Evolutionary conservation across 441 rosid genomes (phyloP).

Genomic region (Adansonia rubrostipa): DNA sequence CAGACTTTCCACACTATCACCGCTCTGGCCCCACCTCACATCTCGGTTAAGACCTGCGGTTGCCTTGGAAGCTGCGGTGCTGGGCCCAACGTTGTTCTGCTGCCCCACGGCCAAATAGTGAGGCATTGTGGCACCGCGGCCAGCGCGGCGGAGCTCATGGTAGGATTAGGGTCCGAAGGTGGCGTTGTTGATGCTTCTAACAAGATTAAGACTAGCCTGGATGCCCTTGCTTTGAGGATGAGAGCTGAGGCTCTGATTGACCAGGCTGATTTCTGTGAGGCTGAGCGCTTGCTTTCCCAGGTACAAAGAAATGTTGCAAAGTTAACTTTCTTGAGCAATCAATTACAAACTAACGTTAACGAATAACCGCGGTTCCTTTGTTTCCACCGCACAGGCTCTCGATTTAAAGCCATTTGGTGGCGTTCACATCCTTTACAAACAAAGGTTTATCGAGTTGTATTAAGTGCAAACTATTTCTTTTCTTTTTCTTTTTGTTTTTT

Average conservation of each 20-base stretch:
- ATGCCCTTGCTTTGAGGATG: constrained; percentile 67
- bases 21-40: constrained; percentile 60
- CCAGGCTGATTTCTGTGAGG: constrained; percentile 48
- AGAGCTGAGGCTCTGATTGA: constrained; percentile 58
- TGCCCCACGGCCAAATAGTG: constrained; percentile 64
- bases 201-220: constrained; percentile 33
- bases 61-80: constrained; percentile 87
- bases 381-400: constrained; percentile 56
- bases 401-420: constrained; percentile 70
- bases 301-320: constrained; percentile 26
- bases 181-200: constrained; percentile 36
- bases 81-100: constrained; percentile 75
- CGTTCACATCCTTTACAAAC: constrained; percentile 59
- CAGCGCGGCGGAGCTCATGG: constrained; percentile 58
- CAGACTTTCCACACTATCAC: constrained; percentile 62
- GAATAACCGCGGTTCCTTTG: neutral
- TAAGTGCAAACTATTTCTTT: neutral
- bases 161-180: constrained; percentile 37
- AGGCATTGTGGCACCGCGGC: constrained; percentile 75
- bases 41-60: constrained; percentile 60
- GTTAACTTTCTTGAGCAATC: neutral
- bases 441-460: constrained; percentile 48
- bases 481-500: too few relatives aligned
- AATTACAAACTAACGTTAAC: neutral
- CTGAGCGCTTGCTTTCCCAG: constrained; percentile 66